A percentile compares a stretch with the other conserved stretches of the same genome.
Conservation (phyloP, 192 early-diverging fungal species). For the Mortierella alpina region DNA sequence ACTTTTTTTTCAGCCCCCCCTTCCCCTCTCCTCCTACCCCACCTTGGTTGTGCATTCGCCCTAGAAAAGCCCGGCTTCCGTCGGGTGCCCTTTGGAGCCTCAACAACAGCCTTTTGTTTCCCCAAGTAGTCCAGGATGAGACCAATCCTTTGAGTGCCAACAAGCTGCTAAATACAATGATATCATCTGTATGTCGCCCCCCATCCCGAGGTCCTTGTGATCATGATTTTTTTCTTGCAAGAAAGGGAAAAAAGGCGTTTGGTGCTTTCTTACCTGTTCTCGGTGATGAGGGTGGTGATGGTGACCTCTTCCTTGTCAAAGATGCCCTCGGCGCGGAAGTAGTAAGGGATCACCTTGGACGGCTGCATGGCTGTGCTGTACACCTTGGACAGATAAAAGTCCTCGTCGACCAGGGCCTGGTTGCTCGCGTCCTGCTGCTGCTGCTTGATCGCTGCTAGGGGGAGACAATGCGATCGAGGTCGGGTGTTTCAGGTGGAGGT, state of each 20-base stretch:
- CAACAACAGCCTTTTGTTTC: too few relatives aligned
- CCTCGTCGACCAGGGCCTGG: conserved; percentile 51
- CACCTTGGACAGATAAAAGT: conserved; percentile 67
- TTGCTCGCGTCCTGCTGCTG: conserved; percentile 1
- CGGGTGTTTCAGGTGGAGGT: too few relatives aligned
- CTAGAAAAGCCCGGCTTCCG: too few relatives aligned
- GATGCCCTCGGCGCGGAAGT: conserved; percentile 59
- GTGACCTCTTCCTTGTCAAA: conserved; percentile 68
- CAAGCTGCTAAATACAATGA: too few relatives aligned
- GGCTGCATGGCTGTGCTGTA: conserved; percentile 70
- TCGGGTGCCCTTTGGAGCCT: too few relatives aligned
- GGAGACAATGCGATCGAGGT: background rate
- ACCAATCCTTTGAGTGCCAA: too few relatives aligned
- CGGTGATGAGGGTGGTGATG: conserved; percentile 67
- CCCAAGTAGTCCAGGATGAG: too few relatives aligned
- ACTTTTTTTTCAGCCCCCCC: too few relatives aligned
- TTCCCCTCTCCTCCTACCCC: too few relatives aligned
- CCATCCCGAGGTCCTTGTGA: background rate
- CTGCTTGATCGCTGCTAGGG: background rate
- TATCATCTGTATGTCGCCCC: too few relatives aligned
- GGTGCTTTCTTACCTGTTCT: conserved; percentile 57
- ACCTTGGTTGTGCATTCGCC: too few relatives aligned
- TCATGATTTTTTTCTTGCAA: background rate
- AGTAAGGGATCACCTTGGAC: conserved; percentile 71
- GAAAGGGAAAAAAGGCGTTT: background rate